Evolutionary conservation across 1,284 basidiomycete species (phyloP).

Genomic region (Heterobasidion parviporum): DNA sequence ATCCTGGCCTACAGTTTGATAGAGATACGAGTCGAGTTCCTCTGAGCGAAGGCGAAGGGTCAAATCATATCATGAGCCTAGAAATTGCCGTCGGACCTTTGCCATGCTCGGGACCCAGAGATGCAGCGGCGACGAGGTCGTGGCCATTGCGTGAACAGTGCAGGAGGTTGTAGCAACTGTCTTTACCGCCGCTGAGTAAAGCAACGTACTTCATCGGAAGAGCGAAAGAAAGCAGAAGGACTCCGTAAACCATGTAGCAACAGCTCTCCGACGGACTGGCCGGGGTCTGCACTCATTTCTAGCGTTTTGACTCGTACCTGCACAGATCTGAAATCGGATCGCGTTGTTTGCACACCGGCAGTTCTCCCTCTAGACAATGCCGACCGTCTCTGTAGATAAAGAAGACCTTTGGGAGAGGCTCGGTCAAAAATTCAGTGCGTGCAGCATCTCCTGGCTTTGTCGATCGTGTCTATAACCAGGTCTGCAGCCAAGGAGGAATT

Average conservation of each 20-base stretch:
- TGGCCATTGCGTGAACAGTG: constrained; percentile 89
- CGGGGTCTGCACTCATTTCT: background rate
- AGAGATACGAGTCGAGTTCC: constrained; percentile 98
- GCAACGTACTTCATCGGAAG: constrained; percentile 86
- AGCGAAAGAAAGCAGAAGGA: background rate
- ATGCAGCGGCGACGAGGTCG: constrained; percentile 83
- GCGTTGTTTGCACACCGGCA: background rate
- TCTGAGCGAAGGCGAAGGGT: constrained; percentile 40
- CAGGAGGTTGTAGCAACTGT: constrained; percentile 93
- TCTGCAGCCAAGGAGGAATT: constrained; percentile 83
- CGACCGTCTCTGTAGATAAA: constrained; percentile 94
- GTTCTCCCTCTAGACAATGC: constrained; percentile 47
- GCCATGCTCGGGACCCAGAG: constrained; percentile 75
- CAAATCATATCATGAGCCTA: constrained; percentile 8
- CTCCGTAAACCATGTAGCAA: background rate
- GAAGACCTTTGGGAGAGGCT: constrained; percentile 88
- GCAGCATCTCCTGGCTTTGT: constrained; percentile 3
- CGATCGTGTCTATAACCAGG: constrained; percentile 3
- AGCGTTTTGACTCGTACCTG: background rate
- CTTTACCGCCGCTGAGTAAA: constrained; percentile 95
- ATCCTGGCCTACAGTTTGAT: constrained; percentile 97
- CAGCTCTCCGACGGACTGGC: background rate
- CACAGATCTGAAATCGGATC: background rate
- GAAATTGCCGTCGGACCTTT: constrained; percentile 52
- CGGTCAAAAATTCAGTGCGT: constrained; percentile 76